Percentiles rank a stretch among this genome's conserved stretches.
phyloP scores from a whole-genome alignment of 1,284 basidiomycete genomes.

The Exobasidium rhododendri region DNA sequence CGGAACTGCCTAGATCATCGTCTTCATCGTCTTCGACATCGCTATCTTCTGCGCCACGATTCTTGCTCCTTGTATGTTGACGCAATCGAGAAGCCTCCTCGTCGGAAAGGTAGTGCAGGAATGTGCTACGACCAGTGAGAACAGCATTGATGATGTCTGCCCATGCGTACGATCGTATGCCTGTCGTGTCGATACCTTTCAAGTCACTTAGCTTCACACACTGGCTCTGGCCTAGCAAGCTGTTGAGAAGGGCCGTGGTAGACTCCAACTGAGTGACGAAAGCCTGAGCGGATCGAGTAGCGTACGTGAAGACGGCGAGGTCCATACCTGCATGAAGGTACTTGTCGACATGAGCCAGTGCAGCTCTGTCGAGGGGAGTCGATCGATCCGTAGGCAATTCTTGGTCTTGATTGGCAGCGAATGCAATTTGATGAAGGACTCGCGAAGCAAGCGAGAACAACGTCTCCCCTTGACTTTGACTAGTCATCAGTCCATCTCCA shows the following conservation, averaged over 20 bases:
- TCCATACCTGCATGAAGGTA: constrained; percentile 8
- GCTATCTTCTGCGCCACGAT: too few species aligned
- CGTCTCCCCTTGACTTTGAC: not conserved
- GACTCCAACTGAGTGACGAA: constrained; percentile 1
- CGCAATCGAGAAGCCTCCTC: not conserved
- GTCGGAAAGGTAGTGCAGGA: constrained; percentile 1
- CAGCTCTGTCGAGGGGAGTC: not conserved
- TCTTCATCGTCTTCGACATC: not conserved
- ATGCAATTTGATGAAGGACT: constrained; percentile 1
- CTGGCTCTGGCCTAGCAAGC: constrained; percentile 3
- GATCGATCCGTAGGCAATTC: not conserved
- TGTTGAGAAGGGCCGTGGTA: not conserved
- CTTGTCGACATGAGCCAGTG: constrained; percentile 4
- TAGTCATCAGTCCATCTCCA: not conserved
- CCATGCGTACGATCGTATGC: constrained; percentile 6
- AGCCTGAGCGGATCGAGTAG: not conserved
- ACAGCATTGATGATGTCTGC: constrained; percentile 7
- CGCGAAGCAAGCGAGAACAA: constrained; percentile 3
- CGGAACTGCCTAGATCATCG: not conserved
- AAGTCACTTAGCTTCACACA: not conserved
- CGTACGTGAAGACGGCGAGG: not conserved
- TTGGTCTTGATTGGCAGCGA: constrained; percentile 11
- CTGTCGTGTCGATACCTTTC: not conserved
- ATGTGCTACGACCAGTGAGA: not conserved
- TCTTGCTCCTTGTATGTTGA: not conserved